Percentiles rank a stretch among this genome's conserved stretches.
These are phyloP conservation scores for Encephalitozoon romaleae DNA, from an alignment of 371 early-diverging fungal species.

Conservation along the genomic window DNA sequence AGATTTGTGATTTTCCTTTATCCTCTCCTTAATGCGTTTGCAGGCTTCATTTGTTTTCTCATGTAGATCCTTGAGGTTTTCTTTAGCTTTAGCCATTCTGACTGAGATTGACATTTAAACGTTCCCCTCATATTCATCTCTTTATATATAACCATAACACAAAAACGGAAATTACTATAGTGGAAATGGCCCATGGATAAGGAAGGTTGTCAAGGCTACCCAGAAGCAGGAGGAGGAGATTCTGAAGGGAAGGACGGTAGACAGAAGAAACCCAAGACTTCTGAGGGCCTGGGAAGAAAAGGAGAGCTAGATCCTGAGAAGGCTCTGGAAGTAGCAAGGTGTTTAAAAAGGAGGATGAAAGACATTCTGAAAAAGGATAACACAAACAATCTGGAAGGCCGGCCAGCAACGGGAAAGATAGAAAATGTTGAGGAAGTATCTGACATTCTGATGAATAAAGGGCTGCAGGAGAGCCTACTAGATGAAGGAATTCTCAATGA, in stretches of 20 bases:
- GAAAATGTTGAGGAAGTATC: conserved; percentile 68
- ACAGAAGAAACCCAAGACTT: background rate
- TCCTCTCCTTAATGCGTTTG: background rate
- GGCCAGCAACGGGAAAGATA: conserved; percentile 73
- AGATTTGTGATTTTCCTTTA: background rate
- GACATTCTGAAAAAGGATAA: conserved; percentile 70
- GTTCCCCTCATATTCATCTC: background rate
- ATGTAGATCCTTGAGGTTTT: background rate
- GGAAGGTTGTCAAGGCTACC: background rate
- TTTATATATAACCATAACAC: background rate
- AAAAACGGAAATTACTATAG: background rate
- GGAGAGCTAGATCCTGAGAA: background rate
- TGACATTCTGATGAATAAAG: conserved; percentile 66
- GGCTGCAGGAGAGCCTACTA: conserved; percentile 57
- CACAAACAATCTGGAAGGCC: conserved; percentile 66
- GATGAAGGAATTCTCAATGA: conserved; percentile 75
- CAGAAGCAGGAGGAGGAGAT: background rate
- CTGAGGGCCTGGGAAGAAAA: background rate
- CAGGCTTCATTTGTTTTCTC: background rate
- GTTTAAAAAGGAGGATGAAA: conserved; percentile 67
- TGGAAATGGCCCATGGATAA: background rate
- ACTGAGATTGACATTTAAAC: background rate
- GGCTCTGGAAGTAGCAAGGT: background rate
- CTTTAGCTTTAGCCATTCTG: background rate
- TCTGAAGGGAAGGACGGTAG: background rate